A percentile compares a stretch with the other conserved stretches of the same genome.
Conservation (phyloP, 805 yeast species). For the Saturnispora mendoncae region DNA sequence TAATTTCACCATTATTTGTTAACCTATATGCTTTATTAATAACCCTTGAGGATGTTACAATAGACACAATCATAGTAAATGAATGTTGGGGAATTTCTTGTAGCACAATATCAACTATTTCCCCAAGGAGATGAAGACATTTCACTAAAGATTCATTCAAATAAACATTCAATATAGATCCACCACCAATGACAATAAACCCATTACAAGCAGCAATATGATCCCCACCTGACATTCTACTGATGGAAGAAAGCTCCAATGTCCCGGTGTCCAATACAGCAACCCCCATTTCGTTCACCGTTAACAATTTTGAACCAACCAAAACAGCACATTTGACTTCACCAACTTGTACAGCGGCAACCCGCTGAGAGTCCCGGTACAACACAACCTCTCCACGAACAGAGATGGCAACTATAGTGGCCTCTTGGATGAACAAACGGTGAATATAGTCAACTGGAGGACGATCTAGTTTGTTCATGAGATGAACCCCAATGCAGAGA, state of each 20-base stretch:
- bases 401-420: slow-evolving; percentile 1
- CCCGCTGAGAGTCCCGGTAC: neutral
- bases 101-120: no score
- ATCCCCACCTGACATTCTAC: neutral
- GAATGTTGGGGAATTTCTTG: no score
- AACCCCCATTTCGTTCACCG: neutral
- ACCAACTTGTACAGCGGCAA: neutral
- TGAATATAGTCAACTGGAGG: slow-evolving; percentile 7
- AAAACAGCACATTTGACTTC: neutral
- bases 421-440: neutral
- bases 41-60: neutral
- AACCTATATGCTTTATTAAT: neutral
- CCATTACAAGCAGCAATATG: neutral
- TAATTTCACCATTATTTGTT: neutral
- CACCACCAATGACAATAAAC: neutral
- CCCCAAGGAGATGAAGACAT: no score
- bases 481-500: neutral
- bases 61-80: neutral
- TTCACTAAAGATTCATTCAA: neutral
- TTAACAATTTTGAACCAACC: neutral
- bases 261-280: neutral
- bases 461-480: slow-evolving; percentile 5
- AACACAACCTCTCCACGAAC: slow-evolving; percentile 6
- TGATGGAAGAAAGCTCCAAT: neutral
- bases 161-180: neutral